Conservation (phyloP, 2,329 filamentous ascomycete genomes). For the Fusarium burgessii region DNA sequence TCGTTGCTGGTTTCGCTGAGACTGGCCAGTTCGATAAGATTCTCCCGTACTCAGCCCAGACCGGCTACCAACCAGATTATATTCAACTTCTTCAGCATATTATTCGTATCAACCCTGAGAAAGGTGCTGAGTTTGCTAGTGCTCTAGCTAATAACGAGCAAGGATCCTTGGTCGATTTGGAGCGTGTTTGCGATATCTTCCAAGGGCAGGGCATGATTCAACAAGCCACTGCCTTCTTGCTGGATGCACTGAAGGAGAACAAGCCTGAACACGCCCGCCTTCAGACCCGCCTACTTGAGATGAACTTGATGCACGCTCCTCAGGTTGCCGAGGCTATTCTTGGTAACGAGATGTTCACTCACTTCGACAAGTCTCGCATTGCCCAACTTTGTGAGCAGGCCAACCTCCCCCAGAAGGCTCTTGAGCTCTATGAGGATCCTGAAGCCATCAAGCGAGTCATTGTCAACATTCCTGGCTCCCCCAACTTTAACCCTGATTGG, state of each 20-base stretch:
- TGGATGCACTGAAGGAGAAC: constrained; percentile 96
- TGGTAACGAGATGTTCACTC: constrained; percentile 97
- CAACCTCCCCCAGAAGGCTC: constrained; percentile 84
- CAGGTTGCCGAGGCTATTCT: constrained; percentile 98
- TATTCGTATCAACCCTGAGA: constrained; percentile 89
- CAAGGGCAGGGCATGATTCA: constrained; percentile 98
- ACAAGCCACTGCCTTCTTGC: constrained; percentile 95
- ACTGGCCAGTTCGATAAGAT: constrained; percentile 98
- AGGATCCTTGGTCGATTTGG: constrained; percentile 89
- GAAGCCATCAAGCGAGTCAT: constrained; percentile 90
- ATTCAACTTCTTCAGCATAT: constrained; percentile 93
- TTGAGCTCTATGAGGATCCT: constrained; percentile 95
- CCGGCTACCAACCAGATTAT: constrained; percentile 94
- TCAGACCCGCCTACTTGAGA: constrained; percentile 94
- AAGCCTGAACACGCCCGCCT: constrained; percentile 92
- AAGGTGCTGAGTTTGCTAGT: constrained; percentile 94
- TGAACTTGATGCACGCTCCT: constrained; percentile 96
- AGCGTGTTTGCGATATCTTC: constrained; percentile 97
- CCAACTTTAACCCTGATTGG: constrained; percentile 93
- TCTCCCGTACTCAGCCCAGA: constrained; percentile 86
- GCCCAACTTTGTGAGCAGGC: constrained; percentile 93
- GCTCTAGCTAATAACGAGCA: constrained; percentile 89
- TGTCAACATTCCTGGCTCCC: constrained; percentile 82
- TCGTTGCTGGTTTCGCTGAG: constrained; percentile 94
- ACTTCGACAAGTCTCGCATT: constrained; percentile 93